Evolutionary conservation across 2,329 filamentous ascomycete species (phyloP).

Genomic region (Stachybotrys chartarum): DNA sequence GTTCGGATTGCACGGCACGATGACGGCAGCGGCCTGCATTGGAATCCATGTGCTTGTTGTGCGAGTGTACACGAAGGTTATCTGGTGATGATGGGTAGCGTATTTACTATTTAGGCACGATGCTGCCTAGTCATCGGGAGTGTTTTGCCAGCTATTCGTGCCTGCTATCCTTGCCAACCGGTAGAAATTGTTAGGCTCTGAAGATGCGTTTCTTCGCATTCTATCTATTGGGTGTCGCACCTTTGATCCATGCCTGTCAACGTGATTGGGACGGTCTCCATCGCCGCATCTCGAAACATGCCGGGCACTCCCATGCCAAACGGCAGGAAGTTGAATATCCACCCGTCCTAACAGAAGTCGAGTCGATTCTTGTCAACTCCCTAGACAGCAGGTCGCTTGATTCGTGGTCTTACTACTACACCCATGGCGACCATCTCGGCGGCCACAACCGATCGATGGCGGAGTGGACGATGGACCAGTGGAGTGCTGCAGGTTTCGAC

Average conservation of each 20-base stretch:
- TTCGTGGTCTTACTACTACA: slow-evolving; percentile 12
- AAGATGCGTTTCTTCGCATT: background rate
- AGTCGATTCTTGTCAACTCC: slow-evolving; percentile 9
- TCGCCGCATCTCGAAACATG: background rate
- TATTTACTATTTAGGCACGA: too few species aligned
- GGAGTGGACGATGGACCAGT: slow-evolving; percentile 12
- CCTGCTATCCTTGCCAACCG: background rate
- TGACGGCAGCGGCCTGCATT: background rate
- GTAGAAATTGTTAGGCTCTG: background rate
- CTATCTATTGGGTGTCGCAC: background rate
- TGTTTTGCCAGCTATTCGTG: background rate
- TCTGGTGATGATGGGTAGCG: too few species aligned
- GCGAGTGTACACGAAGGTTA: too few species aligned
- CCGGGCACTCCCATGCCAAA: background rate
- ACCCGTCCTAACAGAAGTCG: background rate
- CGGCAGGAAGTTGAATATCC: background rate
- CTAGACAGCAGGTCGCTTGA: slow-evolving; percentile 9
- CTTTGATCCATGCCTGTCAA: background rate
- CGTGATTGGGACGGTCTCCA: slow-evolving; percentile 1
- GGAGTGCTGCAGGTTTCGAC: slow-evolving; percentile 10
- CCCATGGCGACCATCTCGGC: slow-evolving; percentile 10
- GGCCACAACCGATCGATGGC: slow-evolving; percentile 10
- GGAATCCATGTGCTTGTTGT: too few species aligned
- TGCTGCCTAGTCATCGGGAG: background rate
- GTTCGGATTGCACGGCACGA: background rate